phyloP scores from a whole-genome alignment of 495 filamentous ascomycete species.

The Neurospora sp. region DNA sequence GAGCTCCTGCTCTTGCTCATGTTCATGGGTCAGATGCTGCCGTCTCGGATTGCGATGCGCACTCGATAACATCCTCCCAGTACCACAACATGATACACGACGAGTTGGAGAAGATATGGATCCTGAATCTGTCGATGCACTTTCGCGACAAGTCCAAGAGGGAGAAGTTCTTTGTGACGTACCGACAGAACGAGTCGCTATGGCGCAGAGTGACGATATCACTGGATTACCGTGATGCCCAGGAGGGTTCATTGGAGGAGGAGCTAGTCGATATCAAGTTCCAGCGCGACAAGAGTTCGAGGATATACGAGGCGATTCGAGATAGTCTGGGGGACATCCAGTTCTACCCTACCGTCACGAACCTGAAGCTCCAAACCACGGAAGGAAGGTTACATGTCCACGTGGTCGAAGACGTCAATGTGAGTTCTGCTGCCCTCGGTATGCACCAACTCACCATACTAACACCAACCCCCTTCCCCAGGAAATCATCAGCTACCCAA shows the following conservation, averaged over 20 bases:
- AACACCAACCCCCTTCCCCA: constrained; percentile 14
- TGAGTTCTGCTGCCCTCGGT: constrained; percentile 16
- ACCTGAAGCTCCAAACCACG: constrained; percentile 84
- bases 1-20: not conserved
- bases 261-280: constrained; percentile 69
- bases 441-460: constrained; percentile 1
- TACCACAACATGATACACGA: constrained; percentile 55
- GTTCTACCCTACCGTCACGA: constrained; percentile 92
- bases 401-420: constrained; percentile 92
- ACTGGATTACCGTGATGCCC: constrained; percentile 79
- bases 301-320: constrained; percentile 91
- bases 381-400: constrained; percentile 90
- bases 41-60: constrained; percentile 22
- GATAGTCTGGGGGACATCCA: constrained; percentile 85
- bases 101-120: constrained; percentile 86
- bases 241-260: constrained; percentile 71
- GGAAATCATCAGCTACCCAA: constrained; percentile 87
- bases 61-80: constrained; percentile 39
- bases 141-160: constrained; percentile 89
- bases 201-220: constrained; percentile 91
- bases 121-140: constrained; percentile 96
- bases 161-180: constrained; percentile 98
- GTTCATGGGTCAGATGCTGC: constrained; percentile 7
- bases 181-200: constrained; percentile 59
- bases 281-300: constrained; percentile 88